A percentile compares a stretch with the other conserved stretches of the same genome.
Conservation (phyloP, 257 asterid species). For the Nicotiana knightiana region DNA sequence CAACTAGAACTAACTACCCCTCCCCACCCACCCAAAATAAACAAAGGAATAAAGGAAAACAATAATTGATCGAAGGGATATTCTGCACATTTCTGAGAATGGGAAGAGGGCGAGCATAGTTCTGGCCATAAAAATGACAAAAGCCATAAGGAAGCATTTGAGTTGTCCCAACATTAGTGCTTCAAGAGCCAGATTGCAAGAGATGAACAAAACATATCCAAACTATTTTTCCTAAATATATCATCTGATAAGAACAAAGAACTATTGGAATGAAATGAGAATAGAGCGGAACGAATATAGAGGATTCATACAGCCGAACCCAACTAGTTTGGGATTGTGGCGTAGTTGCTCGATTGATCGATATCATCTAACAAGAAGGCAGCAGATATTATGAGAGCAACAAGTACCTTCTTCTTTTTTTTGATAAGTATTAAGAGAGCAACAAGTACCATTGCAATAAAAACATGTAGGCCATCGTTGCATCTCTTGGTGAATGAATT, state of each 20-base stretch:
- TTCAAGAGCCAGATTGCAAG: neutral
- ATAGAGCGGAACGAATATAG: neutral
- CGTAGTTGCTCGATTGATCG: neutral
- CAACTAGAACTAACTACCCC: neutral
- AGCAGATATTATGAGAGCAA: neutral
- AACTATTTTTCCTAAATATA: neutral
- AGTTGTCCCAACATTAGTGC: neutral
- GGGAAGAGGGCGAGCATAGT: neutral
- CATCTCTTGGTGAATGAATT: neutral
- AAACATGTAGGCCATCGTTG: neutral
- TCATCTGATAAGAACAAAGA: neutral
- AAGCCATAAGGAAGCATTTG: slow-evolving; percentile 1
- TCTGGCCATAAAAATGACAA: neutral
- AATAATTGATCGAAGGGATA: neutral
- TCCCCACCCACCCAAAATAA: neutral
- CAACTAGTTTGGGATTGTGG: neutral
- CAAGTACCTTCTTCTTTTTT: neutral
- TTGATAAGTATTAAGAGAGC: neutral
- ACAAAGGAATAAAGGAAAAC: neutral
- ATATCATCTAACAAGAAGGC: neutral
- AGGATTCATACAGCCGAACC: neutral
- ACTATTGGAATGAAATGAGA: neutral
- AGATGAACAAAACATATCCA: neutral
- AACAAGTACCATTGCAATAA: neutral
- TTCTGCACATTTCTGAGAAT: neutral